A percentile compares a stretch with the other conserved stretches of the same genome.
These are phyloP conservation scores for Trichoderma erinaceum DNA, from an alignment of 495 filamentous ascomycete genomes.

Conservation along the genomic window DNA sequence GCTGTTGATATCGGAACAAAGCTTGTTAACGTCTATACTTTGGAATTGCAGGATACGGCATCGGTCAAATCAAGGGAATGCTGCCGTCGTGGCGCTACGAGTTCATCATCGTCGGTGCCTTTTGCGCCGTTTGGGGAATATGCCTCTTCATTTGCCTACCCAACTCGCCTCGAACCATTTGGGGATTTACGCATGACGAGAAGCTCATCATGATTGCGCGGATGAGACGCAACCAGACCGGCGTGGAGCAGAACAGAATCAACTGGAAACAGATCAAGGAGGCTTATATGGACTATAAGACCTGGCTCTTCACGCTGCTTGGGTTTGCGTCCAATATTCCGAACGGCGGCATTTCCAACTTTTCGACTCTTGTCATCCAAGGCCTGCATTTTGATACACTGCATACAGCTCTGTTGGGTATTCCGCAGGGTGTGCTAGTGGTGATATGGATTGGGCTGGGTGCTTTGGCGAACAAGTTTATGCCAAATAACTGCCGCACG, in stretches of 20 bases:
- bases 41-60: conserved; percentile 33
- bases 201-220: conserved; percentile 29
- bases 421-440: conserved; percentile 54
- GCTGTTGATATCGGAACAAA: not conserved
- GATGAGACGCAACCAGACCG: conserved; percentile 31
- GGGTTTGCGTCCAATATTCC: conserved; percentile 38
- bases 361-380: conserved; percentile 36
- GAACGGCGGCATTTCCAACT: conserved; percentile 41
- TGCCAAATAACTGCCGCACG: conserved; percentile 44
- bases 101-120: conserved; percentile 32
- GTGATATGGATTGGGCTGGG: conserved; percentile 50
- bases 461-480: conserved; percentile 50
- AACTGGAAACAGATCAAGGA: conserved; percentile 32
- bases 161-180: conserved; percentile 25
- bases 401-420: conserved; percentile 42
- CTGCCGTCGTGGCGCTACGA: conserved; percentile 35
- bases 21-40: conserved; percentile 18
- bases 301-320: conserved; percentile 34
- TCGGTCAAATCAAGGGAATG: conserved; percentile 41
- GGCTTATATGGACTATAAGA: conserved; percentile 37
- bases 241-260: conserved; percentile 31
- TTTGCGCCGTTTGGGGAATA: conserved; percentile 27
- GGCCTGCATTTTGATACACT: conserved; percentile 44
- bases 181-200: conserved; percentile 27
- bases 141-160: conserved; percentile 29